Evolutionary conservation across 495 filamentous ascomycete species (phyloP).

Genomic region (Talaromyces ruber): DNA sequence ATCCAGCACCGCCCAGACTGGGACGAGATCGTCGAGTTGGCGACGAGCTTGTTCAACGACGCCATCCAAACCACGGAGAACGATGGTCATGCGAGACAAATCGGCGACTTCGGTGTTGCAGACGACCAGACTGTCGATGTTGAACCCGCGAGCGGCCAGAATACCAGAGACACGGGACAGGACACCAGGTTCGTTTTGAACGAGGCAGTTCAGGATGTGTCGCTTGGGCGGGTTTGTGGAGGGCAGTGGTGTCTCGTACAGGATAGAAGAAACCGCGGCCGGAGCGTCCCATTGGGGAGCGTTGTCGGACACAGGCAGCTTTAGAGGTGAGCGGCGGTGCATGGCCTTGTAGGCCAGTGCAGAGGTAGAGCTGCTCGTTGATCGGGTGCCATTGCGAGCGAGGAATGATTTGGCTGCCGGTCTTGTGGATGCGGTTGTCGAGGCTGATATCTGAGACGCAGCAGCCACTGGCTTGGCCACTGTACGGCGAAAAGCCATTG

Average conservation of each 20-base stretch:
- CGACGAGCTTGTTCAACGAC: constrained; percentile 95
- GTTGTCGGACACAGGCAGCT: constrained; percentile 66
- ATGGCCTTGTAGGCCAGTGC: constrained; percentile 97
- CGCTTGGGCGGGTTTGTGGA: constrained; percentile 80
- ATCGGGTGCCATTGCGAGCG: constrained; percentile 8
- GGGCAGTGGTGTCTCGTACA: constrained; percentile 92
- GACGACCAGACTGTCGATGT: constrained; percentile 96
- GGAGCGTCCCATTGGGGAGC: constrained; percentile 86
- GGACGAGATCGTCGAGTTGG: constrained; percentile 92
- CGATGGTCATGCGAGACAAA: constrained; percentile 96
- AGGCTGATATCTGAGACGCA: constrained; percentile 26
- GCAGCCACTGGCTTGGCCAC: constrained; percentile 28
- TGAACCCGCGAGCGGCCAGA: constrained; percentile 92
- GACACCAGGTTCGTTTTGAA: constrained; percentile 97
- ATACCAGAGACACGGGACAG: constrained; percentile 94
- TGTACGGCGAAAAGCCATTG: constrained; percentile 44
- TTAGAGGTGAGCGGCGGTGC: constrained; percentile 75
- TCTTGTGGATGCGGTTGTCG: constrained; percentile 23
- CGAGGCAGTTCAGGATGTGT: constrained; percentile 94
- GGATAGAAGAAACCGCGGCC: constrained; percentile 91
- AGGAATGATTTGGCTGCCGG: constrained; percentile 27
- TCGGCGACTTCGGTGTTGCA: constrained; percentile 98
- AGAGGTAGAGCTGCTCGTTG: constrained; percentile 62
- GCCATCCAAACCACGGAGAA: constrained; percentile 89
- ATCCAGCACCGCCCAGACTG: constrained; percentile 96